Base-by-base conservation (phyloP, 257 asterid species). In the Nicotiana noctiflora region DNA sequence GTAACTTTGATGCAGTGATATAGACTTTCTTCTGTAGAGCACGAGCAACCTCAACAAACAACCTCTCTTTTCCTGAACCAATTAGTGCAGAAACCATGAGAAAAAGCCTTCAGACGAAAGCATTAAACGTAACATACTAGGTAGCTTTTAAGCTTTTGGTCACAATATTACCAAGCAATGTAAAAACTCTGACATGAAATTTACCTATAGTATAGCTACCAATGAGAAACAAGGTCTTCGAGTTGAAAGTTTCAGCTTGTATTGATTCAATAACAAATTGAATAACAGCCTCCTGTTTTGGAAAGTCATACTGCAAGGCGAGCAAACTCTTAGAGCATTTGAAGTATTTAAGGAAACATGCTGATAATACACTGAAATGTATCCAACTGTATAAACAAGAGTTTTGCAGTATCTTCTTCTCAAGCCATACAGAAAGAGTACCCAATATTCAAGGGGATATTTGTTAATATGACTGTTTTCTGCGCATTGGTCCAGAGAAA, bases 171-270 rank as follows among this genome's bases (percentile, higher is more conserved):
- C 34, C 15, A 49, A 14, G 40, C 10, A 72, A 55, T 21, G 29
- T 4, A 59, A 64, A 64, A 19, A 23, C 56, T 51, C 46, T 55
- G 78, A 80, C 67, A 77, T 37, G 57, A 78, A 82, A 27, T 23
- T 52, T 92, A 95, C 99, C 99, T 84, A 95, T 93, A 67, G 99
- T 89, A 77, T 95, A 95, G 93, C 98, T 95, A 81, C 99, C 99
- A 79, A 95, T 92, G 90, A 95, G 75, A 86, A 95, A 93, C 84
- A 95, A 84, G 51, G 99, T 92, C 79, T 87, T 92, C 11, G 96
- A 95, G 88, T 95, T 95, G 79, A 95, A 95, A 60, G 92, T 88
- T 88, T 95, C 99, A 27, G 99, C 99, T 87, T 92, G 98, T 88
- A 95, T 93, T 84, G 99, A 92, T 80, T 95, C 99, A 23, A 95